Conservation (phyloP, 345 rosid genomes). For the Alliaria petiolata region DNA sequence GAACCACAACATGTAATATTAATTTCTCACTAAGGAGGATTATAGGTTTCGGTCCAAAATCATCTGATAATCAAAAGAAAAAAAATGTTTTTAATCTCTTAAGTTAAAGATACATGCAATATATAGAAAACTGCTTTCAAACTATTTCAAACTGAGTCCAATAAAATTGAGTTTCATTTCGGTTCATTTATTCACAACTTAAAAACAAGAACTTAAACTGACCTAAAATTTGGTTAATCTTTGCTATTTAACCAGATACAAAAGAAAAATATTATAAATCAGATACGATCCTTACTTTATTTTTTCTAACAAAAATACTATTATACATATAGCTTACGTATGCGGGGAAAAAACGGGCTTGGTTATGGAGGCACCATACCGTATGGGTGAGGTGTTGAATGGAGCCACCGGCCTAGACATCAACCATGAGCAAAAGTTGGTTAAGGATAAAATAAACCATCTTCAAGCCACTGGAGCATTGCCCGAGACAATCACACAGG, state of each 20-base stretch:
- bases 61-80: no score
- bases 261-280: not conserved
- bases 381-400: conserved; percentile 51
- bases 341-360: conserved; percentile 62
- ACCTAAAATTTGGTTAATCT: not conserved
- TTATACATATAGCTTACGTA: conserved; percentile 49
- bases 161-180: not conserved
- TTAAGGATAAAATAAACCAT: conserved; percentile 40
- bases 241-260: not conserved
- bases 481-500: conserved; percentile 33
- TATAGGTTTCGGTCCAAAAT: no score
- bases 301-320: no score
- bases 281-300: not conserved
- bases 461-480: conserved; percentile 38
- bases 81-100: no score
- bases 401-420: conserved; percentile 48
- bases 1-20: no score
- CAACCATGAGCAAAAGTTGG: conserved; percentile 40
- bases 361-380: conserved; percentile 36
- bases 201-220: not conserved
- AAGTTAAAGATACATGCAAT: no score
- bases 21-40: no score
- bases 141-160: not conserved
- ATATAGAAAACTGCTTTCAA: no score
- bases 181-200: no score